phyloP scores from a whole-genome alignment of 306 rosid genomes.

The Vigna angularis region DNA sequence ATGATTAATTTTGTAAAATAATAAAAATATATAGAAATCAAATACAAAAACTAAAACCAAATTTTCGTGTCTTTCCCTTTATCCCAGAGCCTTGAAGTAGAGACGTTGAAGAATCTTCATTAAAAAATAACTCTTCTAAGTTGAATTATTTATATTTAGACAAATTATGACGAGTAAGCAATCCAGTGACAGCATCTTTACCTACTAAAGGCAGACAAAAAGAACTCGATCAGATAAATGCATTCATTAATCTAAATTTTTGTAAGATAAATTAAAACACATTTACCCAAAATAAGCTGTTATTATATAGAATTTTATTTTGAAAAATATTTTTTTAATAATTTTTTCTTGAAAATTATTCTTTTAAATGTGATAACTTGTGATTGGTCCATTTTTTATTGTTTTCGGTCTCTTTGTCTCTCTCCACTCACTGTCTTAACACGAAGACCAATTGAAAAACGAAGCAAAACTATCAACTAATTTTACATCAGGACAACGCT shows the following conservation, averaged over 20 bases:
- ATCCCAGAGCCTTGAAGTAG: no score
- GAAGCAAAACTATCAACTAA: background rate
- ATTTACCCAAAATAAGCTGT: background rate
- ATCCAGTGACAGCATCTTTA: slow-evolving; percentile 37
- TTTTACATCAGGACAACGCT: no score
- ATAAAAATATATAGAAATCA: no score
- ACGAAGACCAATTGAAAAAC: background rate
- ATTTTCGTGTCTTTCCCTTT: no score
- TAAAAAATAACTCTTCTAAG: background rate
- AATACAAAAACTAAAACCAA: no score
- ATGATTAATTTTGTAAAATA: no score
- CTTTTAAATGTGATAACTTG: fast-evolving
- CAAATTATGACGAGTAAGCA: slow-evolving; percentile 20
- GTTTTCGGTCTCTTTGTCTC: no score
- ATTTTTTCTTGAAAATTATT: no score
- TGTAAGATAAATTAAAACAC: background rate
- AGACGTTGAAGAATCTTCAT: no score
- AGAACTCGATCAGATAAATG: background rate
- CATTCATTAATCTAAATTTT: background rate
- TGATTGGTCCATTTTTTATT: no score
- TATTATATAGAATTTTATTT: background rate
- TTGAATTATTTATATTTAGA: slow-evolving; percentile 20
- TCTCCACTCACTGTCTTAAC: background rate
- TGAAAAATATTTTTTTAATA: no score
- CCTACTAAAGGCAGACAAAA: slow-evolving; percentile 37